phyloP scores from a whole-genome alignment of 805 yeast genomes.

The Sungouiozyma ichnusensis region DNA sequence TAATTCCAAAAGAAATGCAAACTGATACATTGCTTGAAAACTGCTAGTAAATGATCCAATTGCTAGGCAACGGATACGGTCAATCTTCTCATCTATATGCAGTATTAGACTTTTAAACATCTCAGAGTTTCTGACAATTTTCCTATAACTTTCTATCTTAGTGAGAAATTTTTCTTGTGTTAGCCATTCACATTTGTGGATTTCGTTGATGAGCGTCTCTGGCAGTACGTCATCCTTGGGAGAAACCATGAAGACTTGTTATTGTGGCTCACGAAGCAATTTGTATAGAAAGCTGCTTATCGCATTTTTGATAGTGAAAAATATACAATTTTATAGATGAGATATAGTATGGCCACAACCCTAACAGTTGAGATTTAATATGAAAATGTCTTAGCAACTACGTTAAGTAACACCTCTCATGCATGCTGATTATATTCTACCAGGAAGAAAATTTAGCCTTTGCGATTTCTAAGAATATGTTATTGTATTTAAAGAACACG shows the following conservation, averaged over 20 bases:
- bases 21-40: slow-evolving; percentile 52
- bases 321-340: too few species aligned
- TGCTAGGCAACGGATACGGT: slow-evolving; percentile 52
- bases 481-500: too few species aligned
- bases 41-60: slow-evolving; percentile 57
- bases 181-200: neutral
- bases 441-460: too few species aligned
- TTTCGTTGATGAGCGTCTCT: neutral
- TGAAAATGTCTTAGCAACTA: too few species aligned
- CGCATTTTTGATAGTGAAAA: slow-evolving; percentile 1
- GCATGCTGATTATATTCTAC: too few species aligned
- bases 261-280: too few species aligned
- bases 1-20: slow-evolving; percentile 45
- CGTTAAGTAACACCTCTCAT: too few species aligned
- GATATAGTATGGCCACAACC: too few species aligned
- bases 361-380: too few species aligned
- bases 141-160: slow-evolving; percentile 7
- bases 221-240: neutral
- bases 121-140: slow-evolving; percentile 16
- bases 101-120: slow-evolving; percentile 23
- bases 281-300: too few species aligned
- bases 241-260: neutral
- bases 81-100: slow-evolving; percentile 11
- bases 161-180: neutral
- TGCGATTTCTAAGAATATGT: too few species aligned